phyloP scores from a whole-genome alignment of 768 basidiomycete species.

The Tulasnella sp. region DNA sequence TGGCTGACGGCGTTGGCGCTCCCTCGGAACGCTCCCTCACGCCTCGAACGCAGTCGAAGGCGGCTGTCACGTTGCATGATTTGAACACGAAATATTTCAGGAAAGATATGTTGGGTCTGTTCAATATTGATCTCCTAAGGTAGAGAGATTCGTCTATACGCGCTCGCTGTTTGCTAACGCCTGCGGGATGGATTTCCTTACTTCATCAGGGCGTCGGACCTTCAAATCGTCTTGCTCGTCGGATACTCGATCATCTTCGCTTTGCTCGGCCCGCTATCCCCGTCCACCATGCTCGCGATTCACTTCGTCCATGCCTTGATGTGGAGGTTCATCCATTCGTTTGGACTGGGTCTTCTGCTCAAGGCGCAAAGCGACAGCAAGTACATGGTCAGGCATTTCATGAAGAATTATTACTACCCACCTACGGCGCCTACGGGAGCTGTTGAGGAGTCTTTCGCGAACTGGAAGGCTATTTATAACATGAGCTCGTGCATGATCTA shows the following conservation, averaged over 20 bases:
- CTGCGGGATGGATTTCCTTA: neutral
- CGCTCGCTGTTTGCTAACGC: constrained; percentile 32
- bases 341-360: constrained; percentile 80
- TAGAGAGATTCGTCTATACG: constrained; percentile 32
- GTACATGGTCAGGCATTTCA: constrained; percentile 87
- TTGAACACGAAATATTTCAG: constrained; percentile 86
- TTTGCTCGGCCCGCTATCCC: constrained; percentile 53
- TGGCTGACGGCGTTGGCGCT: neutral
- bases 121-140: constrained; percentile 84
- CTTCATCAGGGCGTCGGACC: constrained; percentile 70
- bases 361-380: constrained; percentile 80
- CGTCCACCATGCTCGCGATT: constrained; percentile 49
- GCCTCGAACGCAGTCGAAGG: neutral
- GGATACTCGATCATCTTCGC: constrained; percentile 58
- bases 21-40: neutral
- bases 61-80: constrained; percentile 69
- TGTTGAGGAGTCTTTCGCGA: constrained; percentile 87
- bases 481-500: constrained; percentile 93
- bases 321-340: constrained; percentile 86
- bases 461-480: constrained; percentile 94
- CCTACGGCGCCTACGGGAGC: constrained; percentile 65
- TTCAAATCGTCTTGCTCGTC: constrained; percentile 71
- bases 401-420: constrained; percentile 91
- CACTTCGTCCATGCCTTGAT: constrained; percentile 77
- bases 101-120: constrained; percentile 75